Conservation (phyloP, 2,329 filamentous ascomycete species). For the Arthrobotrys musiformis region DNA sequence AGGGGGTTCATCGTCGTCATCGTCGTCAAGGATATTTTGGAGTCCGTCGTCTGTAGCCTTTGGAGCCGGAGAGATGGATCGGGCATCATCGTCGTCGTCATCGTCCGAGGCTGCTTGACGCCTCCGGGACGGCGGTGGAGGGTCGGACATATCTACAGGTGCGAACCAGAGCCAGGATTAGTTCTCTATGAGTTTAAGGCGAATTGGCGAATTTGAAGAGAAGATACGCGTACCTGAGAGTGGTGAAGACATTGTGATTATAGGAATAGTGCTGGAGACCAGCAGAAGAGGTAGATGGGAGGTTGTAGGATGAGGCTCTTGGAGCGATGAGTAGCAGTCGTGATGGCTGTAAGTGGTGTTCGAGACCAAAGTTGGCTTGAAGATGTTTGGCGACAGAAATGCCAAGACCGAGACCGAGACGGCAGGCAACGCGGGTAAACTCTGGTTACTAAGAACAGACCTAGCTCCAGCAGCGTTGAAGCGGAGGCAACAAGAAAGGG, state of each 20-base stretch:
- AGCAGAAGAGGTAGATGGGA: neutral
- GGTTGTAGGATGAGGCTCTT: neutral
- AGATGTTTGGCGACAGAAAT: constrained; percentile 49
- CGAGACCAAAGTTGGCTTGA: constrained; percentile 20
- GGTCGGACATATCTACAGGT: constrained; percentile 36
- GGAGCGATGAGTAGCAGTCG: neutral
- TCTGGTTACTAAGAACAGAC: no score
- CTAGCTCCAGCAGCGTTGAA: neutral
- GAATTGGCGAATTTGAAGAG: neutral
- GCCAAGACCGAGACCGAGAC: constrained; percentile 34
- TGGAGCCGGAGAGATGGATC: constrained; percentile 56
- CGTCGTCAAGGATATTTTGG: constrained; percentile 35
- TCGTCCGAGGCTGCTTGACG: constrained; percentile 36
- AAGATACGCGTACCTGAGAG: constrained; percentile 48
- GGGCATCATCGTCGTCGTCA: constrained; percentile 36
- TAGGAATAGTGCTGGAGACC: constrained; percentile 4
- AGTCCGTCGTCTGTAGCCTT: constrained; percentile 56
- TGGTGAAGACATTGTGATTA: constrained; percentile 32
- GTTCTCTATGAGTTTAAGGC: neutral
- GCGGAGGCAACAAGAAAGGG: constrained; percentile 33
- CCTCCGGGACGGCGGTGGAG: constrained; percentile 24
- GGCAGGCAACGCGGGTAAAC: neutral
- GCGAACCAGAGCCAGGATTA: neutral
- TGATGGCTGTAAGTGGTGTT: constrained; percentile 9
- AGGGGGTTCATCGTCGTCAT: constrained; percentile 41